Evolutionary conservation across 2,329 filamentous ascomycete species (phyloP), one percentile per base, ranked within the genome.

Genomic region (Hirsutella rhossiliensis): DNA sequence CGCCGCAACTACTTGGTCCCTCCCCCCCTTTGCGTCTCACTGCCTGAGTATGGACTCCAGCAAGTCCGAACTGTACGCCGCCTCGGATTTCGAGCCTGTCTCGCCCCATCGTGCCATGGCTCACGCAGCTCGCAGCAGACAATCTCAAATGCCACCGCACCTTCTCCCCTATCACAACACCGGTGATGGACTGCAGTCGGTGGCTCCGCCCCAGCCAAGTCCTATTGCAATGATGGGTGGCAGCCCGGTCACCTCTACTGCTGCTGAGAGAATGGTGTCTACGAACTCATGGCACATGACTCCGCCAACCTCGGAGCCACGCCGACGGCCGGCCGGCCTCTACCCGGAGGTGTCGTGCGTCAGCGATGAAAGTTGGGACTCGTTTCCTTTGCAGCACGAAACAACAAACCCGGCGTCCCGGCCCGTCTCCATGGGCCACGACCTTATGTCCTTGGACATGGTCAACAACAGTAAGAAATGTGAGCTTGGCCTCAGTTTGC

Each of bases 341-440:
- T 75, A 80, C 51, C 76, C 78, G 55, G 73, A 71, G 42, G 78
- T 80, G 55, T 73, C 74, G 17, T 80, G 71, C 54, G 63, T 75
- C 48, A 66, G 67, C 31, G 74, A 76, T 48, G 69, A 74, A 38
- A 68, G 73, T 3, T 81, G 76, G 77, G 76, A 78, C 52, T 66
- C 75, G 20, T 59, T 78, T 50, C 68, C 71, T 11, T 63, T 76
- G 54, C 70, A 73, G 48, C 62, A 66, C 48, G 70, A 67, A 1
- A 66, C 71, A 15, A 72, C 63, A 52, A 73, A 77, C 46, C 66
- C 65, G 38, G 67, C 73, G 58, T 70, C 69, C 39, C 65, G 75
- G 41, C 73, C 73, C 9, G 70, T 76, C 48, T 73, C 75, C 18
- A 71, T 77, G 56, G 74, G 76, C 49, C 75, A 77, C 51, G 72